Evolutionary conservation across 2,329 filamentous ascomycete species (phyloP).

Genomic region (Xylariaceae sp.): DNA sequence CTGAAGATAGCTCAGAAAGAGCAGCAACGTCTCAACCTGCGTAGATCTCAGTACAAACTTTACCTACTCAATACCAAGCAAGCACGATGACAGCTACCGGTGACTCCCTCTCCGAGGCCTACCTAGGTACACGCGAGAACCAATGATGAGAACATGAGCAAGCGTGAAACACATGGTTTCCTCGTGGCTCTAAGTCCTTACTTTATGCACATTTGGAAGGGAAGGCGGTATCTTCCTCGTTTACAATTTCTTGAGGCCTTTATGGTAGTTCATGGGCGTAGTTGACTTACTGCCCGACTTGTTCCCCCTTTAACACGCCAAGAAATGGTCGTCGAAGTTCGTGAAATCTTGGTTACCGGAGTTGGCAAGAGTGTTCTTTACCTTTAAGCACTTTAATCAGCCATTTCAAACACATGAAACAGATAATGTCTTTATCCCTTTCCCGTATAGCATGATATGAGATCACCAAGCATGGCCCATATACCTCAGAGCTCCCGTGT

Average conservation of each 20-base stretch:
- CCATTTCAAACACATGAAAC: slow-evolving; percentile 18
- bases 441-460: slow-evolving; percentile 5
- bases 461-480: slow-evolving; percentile 18
- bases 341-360: background rate
- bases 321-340: background rate
- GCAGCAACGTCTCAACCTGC: too few species aligned
- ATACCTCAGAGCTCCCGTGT: background rate
- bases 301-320: too few species aligned
- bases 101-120: background rate
- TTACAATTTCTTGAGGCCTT: background rate
- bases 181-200: slow-evolving; percentile 14
- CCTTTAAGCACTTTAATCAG: background rate
- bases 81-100: background rate
- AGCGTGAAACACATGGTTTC: slow-evolving; percentile 16
- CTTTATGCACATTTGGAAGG: background rate
- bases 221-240: slow-evolving; percentile 3
- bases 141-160: slow-evolving; percentile 3
- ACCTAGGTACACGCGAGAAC: too few species aligned
- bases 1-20: too few species aligned
- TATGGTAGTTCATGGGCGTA: background rate
- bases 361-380: slow-evolving; percentile 16
- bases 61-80: background rate
- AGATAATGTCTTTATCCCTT: slow-evolving; percentile 7
- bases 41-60: too few species aligned
- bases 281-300: background rate